These are phyloP conservation scores for Ettlia oleoabundans DNA, from an alignment of 139 green algal species.

Conservation along the genomic window DNA sequence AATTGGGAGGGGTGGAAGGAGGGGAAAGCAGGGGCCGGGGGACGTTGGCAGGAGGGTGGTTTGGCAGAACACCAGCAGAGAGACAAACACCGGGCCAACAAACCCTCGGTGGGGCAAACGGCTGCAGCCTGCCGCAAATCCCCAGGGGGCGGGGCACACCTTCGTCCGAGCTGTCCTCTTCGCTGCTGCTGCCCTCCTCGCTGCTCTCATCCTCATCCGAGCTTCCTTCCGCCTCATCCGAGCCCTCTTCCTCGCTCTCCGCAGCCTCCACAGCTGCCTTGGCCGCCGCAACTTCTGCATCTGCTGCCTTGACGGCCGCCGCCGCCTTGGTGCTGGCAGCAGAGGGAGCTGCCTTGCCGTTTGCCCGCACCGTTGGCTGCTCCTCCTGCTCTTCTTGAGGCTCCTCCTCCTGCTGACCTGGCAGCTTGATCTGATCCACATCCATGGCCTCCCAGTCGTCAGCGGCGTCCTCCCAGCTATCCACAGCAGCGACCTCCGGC, in stretches of 20 bases:
- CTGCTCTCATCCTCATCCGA: constrained; percentile 44
- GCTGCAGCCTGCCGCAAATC: background rate
- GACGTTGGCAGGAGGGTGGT: background rate
- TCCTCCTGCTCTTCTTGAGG: constrained; percentile 40
- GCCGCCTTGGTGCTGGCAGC: constrained; percentile 31
- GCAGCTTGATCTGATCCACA: constrained; percentile 57
- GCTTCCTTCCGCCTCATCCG: constrained; percentile 48
- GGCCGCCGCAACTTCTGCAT: constrained; percentile 20
- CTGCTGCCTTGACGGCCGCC: constrained; percentile 32
- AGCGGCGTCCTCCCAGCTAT: constrained; percentile 57
- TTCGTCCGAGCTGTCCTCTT: constrained; percentile 53
- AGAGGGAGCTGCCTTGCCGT: constrained; percentile 35
- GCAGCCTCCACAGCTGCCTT: constrained; percentile 38
- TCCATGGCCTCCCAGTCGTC: constrained; percentile 80
- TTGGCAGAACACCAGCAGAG: too few species aligned
- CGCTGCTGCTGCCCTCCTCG: constrained; percentile 47
- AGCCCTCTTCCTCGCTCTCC: constrained; percentile 35
- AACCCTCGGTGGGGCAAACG: too few species aligned
- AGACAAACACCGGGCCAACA: too few species aligned
- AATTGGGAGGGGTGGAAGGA: background rate
- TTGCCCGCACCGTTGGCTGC: background rate
- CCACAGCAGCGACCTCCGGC: constrained; percentile 14
- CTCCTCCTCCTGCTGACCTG: constrained; percentile 37
- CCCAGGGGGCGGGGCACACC: too few species aligned
- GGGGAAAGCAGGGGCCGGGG: background rate